Base-by-base conservation (phyloP, 352 stramenopile species). In the Pelagophyceae sp. region DNA sequence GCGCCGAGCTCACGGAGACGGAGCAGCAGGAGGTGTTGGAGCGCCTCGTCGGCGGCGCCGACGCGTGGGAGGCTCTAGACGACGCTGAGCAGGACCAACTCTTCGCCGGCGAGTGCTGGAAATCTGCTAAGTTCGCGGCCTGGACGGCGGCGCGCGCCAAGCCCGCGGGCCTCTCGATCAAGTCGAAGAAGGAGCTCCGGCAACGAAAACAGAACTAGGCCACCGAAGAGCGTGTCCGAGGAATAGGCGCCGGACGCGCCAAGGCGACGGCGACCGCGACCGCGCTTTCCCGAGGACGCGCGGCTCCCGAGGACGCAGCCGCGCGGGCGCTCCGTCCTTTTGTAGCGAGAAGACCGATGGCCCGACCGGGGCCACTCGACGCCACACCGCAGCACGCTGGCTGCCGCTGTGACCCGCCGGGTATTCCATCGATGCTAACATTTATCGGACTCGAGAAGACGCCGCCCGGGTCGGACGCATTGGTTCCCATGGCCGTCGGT, bases 181-280 rank as follows among this genome's bases (percentile, higher is more conserved):
- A 11, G 35, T 37, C 35, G 20, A 74, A 74, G 38, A 27, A 33
- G 15, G 67, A 74, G 67, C 33, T 74, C 67, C 33, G 67, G 17
- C 67, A 74, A 35, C 67, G 67, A 32, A 74, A 58, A 58, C 51
- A 74, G 31, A n/a, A n/a, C n/a, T n/a, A n/a, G n/a, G n/a, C n/a
- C n/a, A n/a, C n/a, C n/a, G n/a, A n/a, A n/a, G n/a, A n/a, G n/a
- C n/a, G n/a, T n/a, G n/a, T n/a, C n/a, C n/a, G n/a, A n/a, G n/a
- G n/a, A n/a, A n/a, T n/a, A n/a, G n/a, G n/a, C n/a, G 11, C 23
- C 45, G 11, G 45, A 54, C 45, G 11, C 45, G 11, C 45, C 45
- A 23, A 54, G 45, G 11, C 45, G 45, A 23, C 45, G 45, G 11
- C 23, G 11, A 11, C 45, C 45, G 11, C 45, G 45, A 11, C 23